These are phyloP conservation scores for Wallacemonas sp. DNA, from an alignment of 208 protist species.

Conservation along the genomic window DNA sequence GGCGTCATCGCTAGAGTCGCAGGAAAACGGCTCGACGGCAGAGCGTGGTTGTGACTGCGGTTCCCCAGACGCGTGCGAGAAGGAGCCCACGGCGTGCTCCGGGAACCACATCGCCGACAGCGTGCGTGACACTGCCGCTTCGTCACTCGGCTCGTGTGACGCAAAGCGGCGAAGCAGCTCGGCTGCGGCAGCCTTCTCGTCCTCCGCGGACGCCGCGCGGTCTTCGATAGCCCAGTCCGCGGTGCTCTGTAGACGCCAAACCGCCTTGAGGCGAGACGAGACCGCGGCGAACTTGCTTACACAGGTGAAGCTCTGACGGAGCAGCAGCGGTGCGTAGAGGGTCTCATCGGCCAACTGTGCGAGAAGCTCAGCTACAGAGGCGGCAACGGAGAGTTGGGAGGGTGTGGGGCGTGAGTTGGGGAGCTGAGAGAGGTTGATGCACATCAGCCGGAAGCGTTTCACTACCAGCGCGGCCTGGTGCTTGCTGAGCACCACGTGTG, in stretches of 20 bases:
- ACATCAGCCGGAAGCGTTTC: conserved; percentile 16
- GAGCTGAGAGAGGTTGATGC: conserved; percentile 12
- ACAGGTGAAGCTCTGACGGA: conserved; percentile 51
- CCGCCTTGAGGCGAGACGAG: conserved; percentile 34
- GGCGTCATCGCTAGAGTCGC: background rate
- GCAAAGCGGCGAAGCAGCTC: conserved; percentile 15
- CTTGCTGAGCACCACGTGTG: conserved; percentile 4
- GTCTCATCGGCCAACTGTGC: conserved; percentile 3
- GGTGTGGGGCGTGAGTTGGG: conserved; percentile 20
- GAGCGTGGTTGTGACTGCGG: too few relatives aligned
- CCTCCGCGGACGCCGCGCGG: conserved; percentile 22
- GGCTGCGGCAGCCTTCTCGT: conserved; percentile 27
- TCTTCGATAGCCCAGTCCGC: conserved; percentile 35
- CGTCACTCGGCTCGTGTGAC: background rate
- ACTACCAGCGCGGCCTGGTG: conserved; percentile 7
- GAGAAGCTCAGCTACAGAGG: conserved; percentile 8
- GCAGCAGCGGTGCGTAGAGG: conserved; percentile 28
- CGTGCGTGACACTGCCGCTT: background rate
- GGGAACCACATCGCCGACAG: background rate
- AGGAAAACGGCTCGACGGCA: too few relatives aligned
- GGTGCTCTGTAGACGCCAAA: conserved; percentile 64
- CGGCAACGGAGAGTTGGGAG: conserved; percentile 5
- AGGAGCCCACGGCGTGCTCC: too few relatives aligned
- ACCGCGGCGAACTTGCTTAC: conserved; percentile 32
- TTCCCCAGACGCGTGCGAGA: too few relatives aligned